Conservation (phyloP, 2,329 filamentous ascomycete species). For the Tolypocladium nubicola region DNA sequence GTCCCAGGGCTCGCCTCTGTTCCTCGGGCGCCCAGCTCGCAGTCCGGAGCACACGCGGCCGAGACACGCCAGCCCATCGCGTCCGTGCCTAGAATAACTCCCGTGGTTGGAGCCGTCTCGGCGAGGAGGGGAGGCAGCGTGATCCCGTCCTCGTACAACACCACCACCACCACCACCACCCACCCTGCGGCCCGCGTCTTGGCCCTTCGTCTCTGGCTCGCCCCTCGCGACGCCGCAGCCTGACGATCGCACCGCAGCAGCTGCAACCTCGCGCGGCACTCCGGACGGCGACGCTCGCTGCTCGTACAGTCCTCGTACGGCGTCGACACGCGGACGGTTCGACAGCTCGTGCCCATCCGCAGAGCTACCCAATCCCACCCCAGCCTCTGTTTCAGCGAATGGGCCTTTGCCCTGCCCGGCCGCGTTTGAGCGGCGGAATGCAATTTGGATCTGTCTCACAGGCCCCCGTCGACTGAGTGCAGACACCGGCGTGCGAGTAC, state of each 20-base stretch:
- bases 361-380: conserved; percentile 15
- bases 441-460: conserved; percentile 6
- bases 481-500: neutral
- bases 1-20: neutral
- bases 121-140: neutral
- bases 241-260: neutral
- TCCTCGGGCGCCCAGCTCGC: neutral
- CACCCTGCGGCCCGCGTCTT: neutral
- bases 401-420: conserved; percentile 10
- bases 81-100: neutral
- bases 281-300: neutral
- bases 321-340: neutral
- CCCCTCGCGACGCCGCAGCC: neutral
- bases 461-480: neutral
- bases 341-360: neutral
- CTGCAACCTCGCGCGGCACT: neutral
- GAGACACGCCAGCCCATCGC: neutral
- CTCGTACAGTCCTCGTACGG: neutral
- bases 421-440: conserved; percentile 8
- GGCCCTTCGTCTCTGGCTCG: neutral
- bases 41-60: neutral
- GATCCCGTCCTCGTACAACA: neutral
- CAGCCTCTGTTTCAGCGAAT: conserved; percentile 11
- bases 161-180: neutral
- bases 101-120: neutral